These are phyloP conservation scores for Trypanosoma mega DNA, from an alignment of 208 protist species.

Conservation along the genomic window DNA sequence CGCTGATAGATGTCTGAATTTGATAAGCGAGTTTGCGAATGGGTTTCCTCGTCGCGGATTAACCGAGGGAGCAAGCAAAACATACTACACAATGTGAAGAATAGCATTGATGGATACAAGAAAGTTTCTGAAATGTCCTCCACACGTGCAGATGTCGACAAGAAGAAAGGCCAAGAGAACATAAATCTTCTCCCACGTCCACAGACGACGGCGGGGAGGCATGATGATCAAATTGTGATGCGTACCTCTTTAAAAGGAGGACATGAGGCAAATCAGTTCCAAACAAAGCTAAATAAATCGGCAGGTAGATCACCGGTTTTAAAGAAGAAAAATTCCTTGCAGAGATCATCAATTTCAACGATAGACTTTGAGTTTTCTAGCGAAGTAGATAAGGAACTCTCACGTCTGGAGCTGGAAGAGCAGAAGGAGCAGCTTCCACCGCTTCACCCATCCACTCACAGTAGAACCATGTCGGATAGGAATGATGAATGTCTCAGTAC, in stretches of 20 bases:
- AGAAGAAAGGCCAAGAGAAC: not conserved
- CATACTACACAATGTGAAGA: constrained; percentile 47
- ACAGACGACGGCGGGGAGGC: too few relatives aligned
- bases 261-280: too few relatives aligned
- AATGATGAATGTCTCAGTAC: not conserved
- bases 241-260: too few relatives aligned
- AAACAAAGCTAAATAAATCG: too few relatives aligned
- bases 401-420: not conserved
- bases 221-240: too few relatives aligned
- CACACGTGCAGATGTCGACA: constrained; percentile 1
- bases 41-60: constrained; percentile 36
- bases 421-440: not conserved
- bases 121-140: constrained; percentile 27
- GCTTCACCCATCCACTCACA: not conserved
- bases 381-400: constrained; percentile 31
- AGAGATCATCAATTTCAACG: not conserved
- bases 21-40: constrained; percentile 60
- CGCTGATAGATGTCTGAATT: constrained; percentile 75
- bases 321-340: not conserved
- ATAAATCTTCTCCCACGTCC: not conserved
- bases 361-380: constrained; percentile 53
- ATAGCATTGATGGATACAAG: constrained; percentile 50
- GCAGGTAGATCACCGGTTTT: not conserved
- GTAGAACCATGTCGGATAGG: not conserved
- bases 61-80: constrained; percentile 32